phyloP scores from a whole-genome alignment of 2,329 filamentous ascomycete genomes.

The Diplodia sapinea region DNA sequence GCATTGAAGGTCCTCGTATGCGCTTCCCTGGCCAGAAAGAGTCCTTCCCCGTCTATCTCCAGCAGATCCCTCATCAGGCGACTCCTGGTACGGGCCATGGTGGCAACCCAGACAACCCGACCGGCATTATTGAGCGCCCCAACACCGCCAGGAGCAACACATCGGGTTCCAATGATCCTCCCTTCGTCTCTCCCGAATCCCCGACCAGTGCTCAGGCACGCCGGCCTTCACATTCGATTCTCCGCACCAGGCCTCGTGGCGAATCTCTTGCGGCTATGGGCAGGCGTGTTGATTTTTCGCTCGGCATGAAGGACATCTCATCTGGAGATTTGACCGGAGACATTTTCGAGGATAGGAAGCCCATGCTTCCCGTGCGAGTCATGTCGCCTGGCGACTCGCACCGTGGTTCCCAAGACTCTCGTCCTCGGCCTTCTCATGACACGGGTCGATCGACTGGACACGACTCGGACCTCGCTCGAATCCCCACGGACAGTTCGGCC shows the following conservation, averaged over 20 bases:
- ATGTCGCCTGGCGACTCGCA: slow-evolving; percentile 39
- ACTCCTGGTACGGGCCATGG: slow-evolving; percentile 51
- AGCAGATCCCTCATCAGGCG: slow-evolving; percentile 56
- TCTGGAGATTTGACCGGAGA: slow-evolving; percentile 67
- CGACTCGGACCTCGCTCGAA: slow-evolving; percentile 41
- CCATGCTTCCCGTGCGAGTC: slow-evolving; percentile 51
- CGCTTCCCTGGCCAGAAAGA: slow-evolving; percentile 71
- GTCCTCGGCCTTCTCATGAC: slow-evolving; percentile 43
- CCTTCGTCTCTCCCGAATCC: slow-evolving; percentile 44
- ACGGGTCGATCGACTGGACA: slow-evolving; percentile 44
- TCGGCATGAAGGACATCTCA: slow-evolving; percentile 67
- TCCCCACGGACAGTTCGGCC: slow-evolving; percentile 44
- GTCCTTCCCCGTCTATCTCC: slow-evolving; percentile 70
- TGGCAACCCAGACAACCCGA: slow-evolving; percentile 54
- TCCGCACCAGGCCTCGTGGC: slow-evolving; percentile 60
- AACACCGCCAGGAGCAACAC: slow-evolving; percentile 35
- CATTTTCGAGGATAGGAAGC: slow-evolving; percentile 64
- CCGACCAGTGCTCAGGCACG: slow-evolving; percentile 32
- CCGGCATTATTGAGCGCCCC: slow-evolving; percentile 37
- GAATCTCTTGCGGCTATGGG: slow-evolving; percentile 64
- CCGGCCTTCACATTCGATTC: slow-evolving; percentile 49
- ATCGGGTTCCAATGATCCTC: slow-evolving; percentile 45
- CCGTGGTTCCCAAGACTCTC: slow-evolving; percentile 27
- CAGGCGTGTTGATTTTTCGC: slow-evolving; percentile 72
- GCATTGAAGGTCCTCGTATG: slow-evolving; percentile 82